Percentiles rank a stretch among this genome's conserved stretches.
Evolutionary conservation across 1,284 basidiomycete species (phyloP).

Genomic region (Ceratobasidium papillatum): DNA sequence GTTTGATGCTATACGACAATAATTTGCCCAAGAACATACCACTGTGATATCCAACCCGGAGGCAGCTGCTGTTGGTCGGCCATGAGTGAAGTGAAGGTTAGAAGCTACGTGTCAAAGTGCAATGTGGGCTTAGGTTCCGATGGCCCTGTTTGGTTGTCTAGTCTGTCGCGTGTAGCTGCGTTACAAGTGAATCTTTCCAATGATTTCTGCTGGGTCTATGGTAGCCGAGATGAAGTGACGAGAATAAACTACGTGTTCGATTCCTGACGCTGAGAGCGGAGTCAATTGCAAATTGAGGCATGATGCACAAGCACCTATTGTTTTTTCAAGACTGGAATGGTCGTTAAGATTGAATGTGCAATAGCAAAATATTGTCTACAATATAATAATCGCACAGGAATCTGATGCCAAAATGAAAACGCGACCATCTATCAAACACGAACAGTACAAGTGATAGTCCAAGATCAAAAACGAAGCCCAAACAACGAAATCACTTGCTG

Average conservation of each 20-base stretch:
- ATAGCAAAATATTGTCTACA: slow-evolving; percentile 34
- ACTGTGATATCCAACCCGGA: slow-evolving; percentile 89
- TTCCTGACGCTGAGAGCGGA: slow-evolving; percentile 16
- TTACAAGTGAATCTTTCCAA: not conserved
- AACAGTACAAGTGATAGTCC: slow-evolving; percentile 28
- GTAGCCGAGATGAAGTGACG: slow-evolving; percentile 5
- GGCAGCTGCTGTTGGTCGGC: slow-evolving; percentile 62
- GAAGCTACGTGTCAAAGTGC: slow-evolving; percentile 36
- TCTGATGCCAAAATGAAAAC: slow-evolving; percentile 13
- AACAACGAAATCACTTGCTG: slow-evolving; percentile 58
- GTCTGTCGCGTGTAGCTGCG: not conserved
- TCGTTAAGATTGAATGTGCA: slow-evolving; percentile 17
- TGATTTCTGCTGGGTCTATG: not conserved
- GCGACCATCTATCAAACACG: slow-evolving; percentile 35
- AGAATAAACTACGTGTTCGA: slow-evolving; percentile 23
- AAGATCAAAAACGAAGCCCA: not conserved
- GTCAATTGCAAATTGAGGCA: slow-evolving; percentile 13
- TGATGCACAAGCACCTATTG: not conserved
- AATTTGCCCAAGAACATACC: slow-evolving; percentile 57
- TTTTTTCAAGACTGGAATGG: slow-evolving; percentile 14
- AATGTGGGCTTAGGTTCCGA: not conserved
- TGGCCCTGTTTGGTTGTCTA: not conserved
- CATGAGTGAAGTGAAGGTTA: not conserved
- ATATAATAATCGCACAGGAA: slow-evolving; percentile 21
- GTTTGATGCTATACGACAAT: not conserved